Evolutionary conservation across 1,139 yeast species (phyloP).

Genomic region (Dujonia santamariae): DNA sequence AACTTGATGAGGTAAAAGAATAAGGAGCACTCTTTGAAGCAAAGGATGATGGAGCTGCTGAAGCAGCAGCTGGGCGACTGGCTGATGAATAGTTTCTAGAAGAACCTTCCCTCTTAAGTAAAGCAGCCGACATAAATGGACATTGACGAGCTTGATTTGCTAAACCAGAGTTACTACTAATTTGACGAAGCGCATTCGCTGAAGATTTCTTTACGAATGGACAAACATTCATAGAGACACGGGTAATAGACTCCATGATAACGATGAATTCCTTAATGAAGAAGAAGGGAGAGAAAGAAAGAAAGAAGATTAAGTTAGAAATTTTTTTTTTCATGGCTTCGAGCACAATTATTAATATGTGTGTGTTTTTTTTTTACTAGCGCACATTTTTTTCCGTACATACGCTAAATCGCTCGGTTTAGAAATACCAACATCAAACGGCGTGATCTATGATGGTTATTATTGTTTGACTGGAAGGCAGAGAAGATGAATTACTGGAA

Average conservation of each 20-base stretch:
- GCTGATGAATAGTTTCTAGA: slow-evolving; percentile 54
- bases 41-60: slow-evolving; percentile 30
- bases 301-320: not conserved
- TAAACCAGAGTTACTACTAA: slow-evolving; percentile 44
- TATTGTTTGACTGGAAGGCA: too few relatives aligned
- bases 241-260: slow-evolving; percentile 77
- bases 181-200: slow-evolving; percentile 54
- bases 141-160: slow-evolving; percentile 68
- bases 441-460: too few relatives aligned
- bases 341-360: too few relatives aligned
- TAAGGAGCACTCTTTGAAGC: slow-evolving; percentile 34
- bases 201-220: slow-evolving; percentile 80
- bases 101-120: slow-evolving; percentile 33
- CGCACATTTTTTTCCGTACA: not conserved
- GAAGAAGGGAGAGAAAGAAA: slow-evolving; percentile 1
- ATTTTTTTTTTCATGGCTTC: not conserved
- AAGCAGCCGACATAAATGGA: slow-evolving; percentile 86
- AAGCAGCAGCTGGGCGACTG: slow-evolving; percentile 49
- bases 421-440: too few relatives aligned
- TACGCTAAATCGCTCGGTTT: too few relatives aligned
- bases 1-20: slow-evolving; percentile 27
- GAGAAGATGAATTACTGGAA: too few relatives aligned
- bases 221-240: slow-evolving; percentile 76
- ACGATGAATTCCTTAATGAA: not conserved
- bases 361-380: not conserved